Base-by-base conservation (phyloP, 75 land plant genomes). In the Larix kaempferi region DNA sequence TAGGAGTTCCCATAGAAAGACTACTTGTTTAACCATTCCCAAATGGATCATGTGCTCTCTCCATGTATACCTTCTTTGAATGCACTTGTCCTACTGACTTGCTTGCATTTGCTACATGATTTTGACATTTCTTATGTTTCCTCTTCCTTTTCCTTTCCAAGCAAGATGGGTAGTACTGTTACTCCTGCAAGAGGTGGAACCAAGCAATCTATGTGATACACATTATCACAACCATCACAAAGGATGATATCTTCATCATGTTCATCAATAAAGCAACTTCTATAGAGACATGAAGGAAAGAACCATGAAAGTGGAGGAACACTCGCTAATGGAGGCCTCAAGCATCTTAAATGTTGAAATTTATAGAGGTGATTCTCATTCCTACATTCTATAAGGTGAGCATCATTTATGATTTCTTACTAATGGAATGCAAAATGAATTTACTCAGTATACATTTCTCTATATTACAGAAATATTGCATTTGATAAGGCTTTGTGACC, bases 131-230 rank as follows among this genome's bases (percentile, higher is more conserved):
- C 25, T 69, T 69, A 29, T 81, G 62, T 56, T 79, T 80, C 35
- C n/a, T 69, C 49, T 23, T 41, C 22, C n/a, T 69, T 61, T 83
- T 73, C 13, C 37, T 74, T 35, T 77, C 78, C 58, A 84, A 67
- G 72, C 86, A 84, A 16, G 85, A 77, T 59, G 79, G 79, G 29
- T 84, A 84, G n/a, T 76, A 84, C 80, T n/a, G 86, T 84, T 19
- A 84, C 77, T 44, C 33, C 33, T 62, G 33, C 3, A 62, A 62
- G 65, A 26, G 29, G 65, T 27, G 33, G 65, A 16, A 25, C 12
- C 12, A 62, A 29, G 65, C 65, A 62, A 62, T 62, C 27, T 25
- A 10, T 25, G 1, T 29, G 33, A 29, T 0, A 29, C 33, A 0
- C 33, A 29, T 29, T 16, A 26, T 62, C 16, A 62, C 65, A 62